Evolutionary conservation across 2,329 filamentous ascomycete genomes (phyloP), one percentile per base, ranked within the genome.

Genomic region (Aspergillus spinulosporus): DNA sequence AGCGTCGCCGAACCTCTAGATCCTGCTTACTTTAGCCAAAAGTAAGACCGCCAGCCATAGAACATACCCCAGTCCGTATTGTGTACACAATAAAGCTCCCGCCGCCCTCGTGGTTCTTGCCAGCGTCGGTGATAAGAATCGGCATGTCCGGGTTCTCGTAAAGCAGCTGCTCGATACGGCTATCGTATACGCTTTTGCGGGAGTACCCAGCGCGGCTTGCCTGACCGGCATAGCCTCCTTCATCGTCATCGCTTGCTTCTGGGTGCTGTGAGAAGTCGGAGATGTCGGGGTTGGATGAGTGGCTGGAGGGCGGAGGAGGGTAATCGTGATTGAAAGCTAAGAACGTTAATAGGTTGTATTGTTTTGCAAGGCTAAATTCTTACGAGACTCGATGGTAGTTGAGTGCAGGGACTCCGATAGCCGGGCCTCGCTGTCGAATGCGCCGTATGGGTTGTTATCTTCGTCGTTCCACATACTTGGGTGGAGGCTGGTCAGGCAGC

Each of bases 61-160:
- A 44, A 34, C 84, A 61, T 87, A 96, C 92, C 49, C 92, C 93
- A 40, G 94, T 97, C 62, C 90, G 85, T 68, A 99, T 97, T 8
- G 93, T 97, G 75, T 99, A 99, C 36, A 96, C 92, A 67, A 99
- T 99, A 70, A 90, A 97, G 76, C 90, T 88, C 12, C 92, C 92
- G 54, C 92, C 92, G 63, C 89, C 92, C 73, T 97, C 93, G 60
- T 87, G 78, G 74, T 93, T 97, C 83, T 99, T 99, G 57, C 94
- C 94, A 3, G 95, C 94, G 70, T 96, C 90, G 1, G 89, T 93
- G 65, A 99, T 99, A 58, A 95, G 74, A 62, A 99, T 95, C 58
- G 91, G 87, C 64, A 95, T 83, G 54, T 93, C 88, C 0, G 92
- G 92, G 62, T 96, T 90, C 76, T 99, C 94, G 72, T 96, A 96